These are phyloP conservation scores for Dinochytrium kinnereticum DNA, from an alignment of 371 early-diverging fungal genomes.

Conservation along the genomic window DNA sequence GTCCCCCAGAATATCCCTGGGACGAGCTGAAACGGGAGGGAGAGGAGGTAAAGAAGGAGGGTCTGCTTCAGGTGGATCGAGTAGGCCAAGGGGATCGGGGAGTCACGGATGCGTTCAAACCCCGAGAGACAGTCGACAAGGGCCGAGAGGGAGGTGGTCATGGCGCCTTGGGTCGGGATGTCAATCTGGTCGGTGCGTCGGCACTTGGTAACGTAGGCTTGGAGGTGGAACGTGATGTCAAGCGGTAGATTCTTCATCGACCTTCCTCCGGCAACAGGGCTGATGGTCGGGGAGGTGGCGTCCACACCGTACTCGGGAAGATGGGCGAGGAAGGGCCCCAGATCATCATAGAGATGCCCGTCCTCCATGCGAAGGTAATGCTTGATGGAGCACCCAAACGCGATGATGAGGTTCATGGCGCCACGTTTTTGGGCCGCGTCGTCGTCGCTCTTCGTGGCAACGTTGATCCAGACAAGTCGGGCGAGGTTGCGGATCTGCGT, in stretches of 20 bases:
- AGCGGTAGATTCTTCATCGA: constrained; percentile 25
- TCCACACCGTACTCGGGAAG: constrained; percentile 44
- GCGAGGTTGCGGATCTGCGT: constrained; percentile 54
- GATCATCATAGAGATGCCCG: constrained; percentile 53
- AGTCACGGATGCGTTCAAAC: constrained; percentile 77
- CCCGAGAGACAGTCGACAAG: constrained; percentile 69
- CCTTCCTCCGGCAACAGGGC: background rate
- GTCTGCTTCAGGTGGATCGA: constrained; percentile 69
- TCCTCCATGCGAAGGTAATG: constrained; percentile 73
- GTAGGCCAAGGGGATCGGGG: constrained; percentile 86
- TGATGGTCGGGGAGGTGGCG: background rate
- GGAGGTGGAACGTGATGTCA: constrained; percentile 42
- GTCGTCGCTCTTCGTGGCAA: constrained; percentile 15
- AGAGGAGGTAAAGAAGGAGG: constrained; percentile 48
- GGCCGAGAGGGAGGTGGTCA: constrained; percentile 32
- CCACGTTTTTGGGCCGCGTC: constrained; percentile 62
- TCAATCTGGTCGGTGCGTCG: constrained; percentile 37
- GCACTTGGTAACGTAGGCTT: constrained; percentile 35
- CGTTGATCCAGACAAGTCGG: constrained; percentile 68
- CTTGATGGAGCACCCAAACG: constrained; percentile 68
- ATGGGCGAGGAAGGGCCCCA: constrained; percentile 48
- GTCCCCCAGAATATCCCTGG: constrained; percentile 40
- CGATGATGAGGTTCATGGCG: constrained; percentile 74
- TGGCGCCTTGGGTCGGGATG: constrained; percentile 33
- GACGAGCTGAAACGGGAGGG: constrained; percentile 56